These are phyloP conservation scores for Phalaenopsis equestris DNA, from an alignment of 106 monocot genomes.

Conservation along the genomic window DNA sequence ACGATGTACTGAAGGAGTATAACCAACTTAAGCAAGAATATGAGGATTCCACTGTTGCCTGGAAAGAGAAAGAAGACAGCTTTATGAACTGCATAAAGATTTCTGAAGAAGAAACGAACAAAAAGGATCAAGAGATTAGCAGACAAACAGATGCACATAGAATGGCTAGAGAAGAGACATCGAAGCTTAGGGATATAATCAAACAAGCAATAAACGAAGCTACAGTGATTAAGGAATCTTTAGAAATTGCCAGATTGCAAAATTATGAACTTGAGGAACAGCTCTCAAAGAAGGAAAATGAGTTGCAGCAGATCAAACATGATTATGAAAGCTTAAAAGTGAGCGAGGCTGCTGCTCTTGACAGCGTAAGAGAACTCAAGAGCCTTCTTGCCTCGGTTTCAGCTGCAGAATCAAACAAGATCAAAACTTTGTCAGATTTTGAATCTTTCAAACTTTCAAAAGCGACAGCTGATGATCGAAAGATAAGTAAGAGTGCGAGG, in stretches of 20 bases:
- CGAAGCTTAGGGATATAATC: constrained; percentile 49
- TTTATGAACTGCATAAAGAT: constrained; percentile 44
- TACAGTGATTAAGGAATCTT: constrained; percentile 36
- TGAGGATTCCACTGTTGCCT: constrained; percentile 38
- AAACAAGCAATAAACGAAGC: constrained; percentile 69
- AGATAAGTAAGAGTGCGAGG: neutral
- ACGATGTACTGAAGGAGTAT: constrained; percentile 18
- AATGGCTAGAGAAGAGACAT: constrained; percentile 34
- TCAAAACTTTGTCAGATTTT: neutral
- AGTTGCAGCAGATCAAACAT: constrained; percentile 28
- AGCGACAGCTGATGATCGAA: neutral
- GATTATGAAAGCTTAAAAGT: constrained; percentile 44
- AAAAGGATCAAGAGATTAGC: constrained; percentile 29
- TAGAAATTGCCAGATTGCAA: constrained; percentile 47
- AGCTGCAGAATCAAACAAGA: constrained; percentile 2
- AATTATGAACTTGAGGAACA: constrained; percentile 40
- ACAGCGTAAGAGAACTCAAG: constrained; percentile 38
- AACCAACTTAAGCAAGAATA: constrained; percentile 31
- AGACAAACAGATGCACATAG: constrained; percentile 31
- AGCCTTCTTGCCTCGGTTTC: constrained; percentile 21
- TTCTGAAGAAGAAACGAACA: constrained; percentile 37
- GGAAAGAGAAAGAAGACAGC: constrained; percentile 43
- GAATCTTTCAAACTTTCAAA: constrained; percentile 1
- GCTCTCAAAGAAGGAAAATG: constrained; percentile 31
- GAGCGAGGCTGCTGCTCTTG: constrained; percentile 47